Conservation (phyloP, 805 yeast genomes). For the Starmerella stigmatis region DNA sequence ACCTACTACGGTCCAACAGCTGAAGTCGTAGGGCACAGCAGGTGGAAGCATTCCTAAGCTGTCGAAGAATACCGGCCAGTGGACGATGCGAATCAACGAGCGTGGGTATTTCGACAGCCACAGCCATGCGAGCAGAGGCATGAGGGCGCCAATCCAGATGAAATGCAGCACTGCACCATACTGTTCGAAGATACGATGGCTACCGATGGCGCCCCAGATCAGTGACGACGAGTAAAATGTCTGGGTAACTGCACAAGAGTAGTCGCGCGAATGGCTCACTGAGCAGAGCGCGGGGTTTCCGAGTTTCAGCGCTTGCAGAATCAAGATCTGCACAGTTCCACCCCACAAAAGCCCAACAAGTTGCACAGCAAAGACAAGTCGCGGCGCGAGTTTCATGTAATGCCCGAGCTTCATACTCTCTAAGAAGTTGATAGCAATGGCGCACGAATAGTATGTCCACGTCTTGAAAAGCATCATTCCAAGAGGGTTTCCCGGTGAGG, state of each 20-base stretch:
- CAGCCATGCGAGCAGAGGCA: slow-evolving; percentile 36
- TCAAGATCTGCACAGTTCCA: slow-evolving; percentile 36
- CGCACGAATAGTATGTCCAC: slow-evolving; percentile 44
- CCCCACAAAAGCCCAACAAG: slow-evolving; percentile 39
- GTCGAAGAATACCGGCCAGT: slow-evolving; percentile 58
- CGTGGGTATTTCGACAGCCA: slow-evolving; percentile 34
- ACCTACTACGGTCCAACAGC: slow-evolving; percentile 46
- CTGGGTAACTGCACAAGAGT: slow-evolving; percentile 39
- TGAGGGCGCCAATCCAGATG: slow-evolving; percentile 46
- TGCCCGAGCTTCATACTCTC: slow-evolving; percentile 55
- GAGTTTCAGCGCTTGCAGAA: slow-evolving; percentile 34
- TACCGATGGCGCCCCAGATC: slow-evolving; percentile 59
- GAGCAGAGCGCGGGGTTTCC: slow-evolving; percentile 37
- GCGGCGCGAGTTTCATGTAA: slow-evolving; percentile 54
- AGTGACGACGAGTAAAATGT: slow-evolving; percentile 48
- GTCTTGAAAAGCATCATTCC: slow-evolving; percentile 56
- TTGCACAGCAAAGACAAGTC: slow-evolving; percentile 47
- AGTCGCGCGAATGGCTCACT: slow-evolving; percentile 35
- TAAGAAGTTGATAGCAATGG: slow-evolving; percentile 45
- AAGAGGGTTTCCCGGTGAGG: slow-evolving; percentile 50
- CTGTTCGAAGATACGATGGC: slow-evolving; percentile 46
- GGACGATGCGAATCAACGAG: slow-evolving; percentile 38
- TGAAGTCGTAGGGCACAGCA: slow-evolving; percentile 59
- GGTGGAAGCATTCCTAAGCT: slow-evolving; percentile 61
- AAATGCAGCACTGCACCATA: slow-evolving; percentile 49